Conservation (phyloP, 768 basidiomycete genomes). For the Tulasnella sp. region DNA sequence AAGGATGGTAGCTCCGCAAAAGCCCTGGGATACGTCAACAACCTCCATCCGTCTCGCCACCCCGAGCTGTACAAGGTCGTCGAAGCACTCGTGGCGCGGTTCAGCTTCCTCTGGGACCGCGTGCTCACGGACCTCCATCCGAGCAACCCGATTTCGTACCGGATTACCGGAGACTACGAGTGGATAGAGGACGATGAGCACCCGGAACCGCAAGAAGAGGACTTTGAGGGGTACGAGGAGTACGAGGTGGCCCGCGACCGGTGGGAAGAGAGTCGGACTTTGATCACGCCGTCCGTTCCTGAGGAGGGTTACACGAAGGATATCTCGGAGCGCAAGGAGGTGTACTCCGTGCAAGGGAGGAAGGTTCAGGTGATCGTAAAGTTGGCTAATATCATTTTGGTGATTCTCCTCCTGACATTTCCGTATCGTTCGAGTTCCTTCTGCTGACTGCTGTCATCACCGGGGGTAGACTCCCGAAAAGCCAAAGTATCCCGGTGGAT, state of each 20-base stretch:
- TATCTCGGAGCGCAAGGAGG: neutral
- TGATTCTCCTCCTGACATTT: conserved; percentile 14
- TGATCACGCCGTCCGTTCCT: neutral
- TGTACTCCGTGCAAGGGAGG: conserved; percentile 25
- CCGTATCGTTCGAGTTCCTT: neutral
- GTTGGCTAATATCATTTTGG: conserved; percentile 31
- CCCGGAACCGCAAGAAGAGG: neutral
- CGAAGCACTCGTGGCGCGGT: neutral
- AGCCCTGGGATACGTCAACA: conserved; percentile 6
- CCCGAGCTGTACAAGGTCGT: neutral
- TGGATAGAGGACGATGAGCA: neutral
- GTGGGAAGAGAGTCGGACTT: neutral
- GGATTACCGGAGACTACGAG: neutral
- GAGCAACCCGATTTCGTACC: neutral
- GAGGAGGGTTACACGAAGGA: neutral
- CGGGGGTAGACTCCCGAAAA: conserved; percentile 27
- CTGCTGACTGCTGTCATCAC: neutral
- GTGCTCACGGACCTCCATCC: conserved; percentile 10
- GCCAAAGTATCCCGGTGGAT: conserved; percentile 27
- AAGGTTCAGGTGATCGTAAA: conserved; percentile 32
- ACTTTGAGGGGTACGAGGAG: neutral
- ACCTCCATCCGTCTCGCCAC: conserved; percentile 3
- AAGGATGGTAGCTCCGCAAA: neutral
- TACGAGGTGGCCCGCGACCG: neutral
- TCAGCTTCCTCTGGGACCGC: neutral